These are phyloP conservation scores for Vicia villosa DNA, from an alignment of 306 rosid genomes.

Conservation along the genomic window DNA sequence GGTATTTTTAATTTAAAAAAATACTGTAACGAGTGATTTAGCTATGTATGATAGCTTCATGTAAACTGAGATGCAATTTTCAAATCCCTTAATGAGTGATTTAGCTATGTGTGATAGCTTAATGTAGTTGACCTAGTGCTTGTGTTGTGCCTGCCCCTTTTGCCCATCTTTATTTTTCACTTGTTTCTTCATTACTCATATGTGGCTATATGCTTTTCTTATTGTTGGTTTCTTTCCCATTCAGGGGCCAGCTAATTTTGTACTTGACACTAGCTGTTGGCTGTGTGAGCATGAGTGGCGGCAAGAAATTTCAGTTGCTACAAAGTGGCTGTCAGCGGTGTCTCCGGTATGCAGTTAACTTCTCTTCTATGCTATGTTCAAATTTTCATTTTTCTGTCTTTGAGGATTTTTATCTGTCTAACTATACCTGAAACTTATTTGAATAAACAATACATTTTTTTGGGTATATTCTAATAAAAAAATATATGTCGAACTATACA, in stretches of 20 bases:
- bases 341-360: constrained; percentile 65
- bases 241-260: constrained; percentile 85
- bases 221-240: constrained; percentile 37
- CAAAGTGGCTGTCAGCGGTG: constrained; percentile 94
- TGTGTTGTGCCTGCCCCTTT: neutral
- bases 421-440: too few species aligned
- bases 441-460: too few species aligned
- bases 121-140: constrained; percentile 11
- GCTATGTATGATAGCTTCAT: neutral
- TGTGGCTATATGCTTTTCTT: neutral
- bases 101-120: constrained; percentile 2
- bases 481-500: too few species aligned
- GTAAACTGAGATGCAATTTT: constrained; percentile 1
- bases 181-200: too few species aligned
- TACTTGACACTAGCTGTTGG: constrained; percentile 83
- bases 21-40: neutral
- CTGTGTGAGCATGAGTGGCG: constrained; percentile 88
- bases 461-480: too few species aligned
- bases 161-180: too few species aligned
- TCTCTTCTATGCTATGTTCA: constrained; percentile 32
- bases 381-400: constrained; percentile 5
- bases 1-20: neutral
- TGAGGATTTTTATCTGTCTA: neutral
- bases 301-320: constrained; percentile 95
- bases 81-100: constrained; percentile 5